Base-by-base conservation (phyloP, 73 alveolate species). In the Blepharisma stoltei region DNA sequence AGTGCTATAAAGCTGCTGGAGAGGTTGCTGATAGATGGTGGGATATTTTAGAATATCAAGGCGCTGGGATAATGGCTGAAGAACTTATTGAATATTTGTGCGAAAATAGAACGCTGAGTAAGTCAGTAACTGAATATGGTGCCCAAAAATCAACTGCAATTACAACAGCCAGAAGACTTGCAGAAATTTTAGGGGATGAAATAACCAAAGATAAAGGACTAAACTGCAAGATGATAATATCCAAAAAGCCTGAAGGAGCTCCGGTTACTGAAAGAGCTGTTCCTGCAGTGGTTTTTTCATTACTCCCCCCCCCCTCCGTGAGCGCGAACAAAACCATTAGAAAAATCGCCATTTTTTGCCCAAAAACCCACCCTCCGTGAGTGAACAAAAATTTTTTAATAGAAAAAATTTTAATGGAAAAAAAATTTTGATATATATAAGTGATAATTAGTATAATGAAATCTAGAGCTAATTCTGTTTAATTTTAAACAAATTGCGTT, bases 221-320 rank as follows among this genome's bases (percentile, higher is more conserved):
- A 53, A 92, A 96, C 54, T 95, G 97, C 67, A 93, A 93, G 55
- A 93, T 94, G 89, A 89, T 98, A 55, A 95, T 98, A 53, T 83
- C 98, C 54, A 90, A 94, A 90, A 90, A 93, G 69, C 99, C 99
- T 6, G 78, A 83, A 52, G 99, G 92, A 41, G 96, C 97, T 21
- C 96, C 98, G 38, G 91, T 92, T 8, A 89, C 99, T 9, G 99
- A 95, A 83, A 89, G 99, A 76, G 99, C 99, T 4, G 86, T 98
- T 46, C 99, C 99, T 0, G 92, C 98, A 45, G 87, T 90, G 52
- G 91, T 98, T 18, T 98, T 98, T 76, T 94, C 89, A 67, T 83
- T n/a, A n/a, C n/a, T n/a, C n/a, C n/a, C n/a, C n/a, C n/a, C n/a
- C n/a, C n/a, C n/a, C n/a, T n/a, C n/a, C n/a, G n/a, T n/a, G n/a